phyloP scores from a whole-genome alignment of 2,329 filamentous ascomycete species.

The Amphichorda felina region DNA sequence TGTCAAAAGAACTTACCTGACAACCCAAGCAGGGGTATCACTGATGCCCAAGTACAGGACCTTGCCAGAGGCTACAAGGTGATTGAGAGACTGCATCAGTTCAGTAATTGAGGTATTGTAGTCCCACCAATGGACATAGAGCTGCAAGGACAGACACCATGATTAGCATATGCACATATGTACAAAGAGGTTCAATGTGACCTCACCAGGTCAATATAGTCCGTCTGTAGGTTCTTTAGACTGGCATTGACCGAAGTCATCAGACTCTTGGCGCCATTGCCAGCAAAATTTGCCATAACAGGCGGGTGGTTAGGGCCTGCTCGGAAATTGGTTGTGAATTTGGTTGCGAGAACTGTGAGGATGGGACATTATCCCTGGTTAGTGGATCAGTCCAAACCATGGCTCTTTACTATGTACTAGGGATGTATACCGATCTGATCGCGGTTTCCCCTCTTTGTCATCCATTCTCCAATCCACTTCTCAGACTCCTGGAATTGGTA shows the following conservation, averaged over 20 bases:
- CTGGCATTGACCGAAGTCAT: slow-evolving; percentile 42
- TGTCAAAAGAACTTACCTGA: slow-evolving; percentile 24
- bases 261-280: slow-evolving; percentile 52
- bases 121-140: slow-evolving; percentile 58
- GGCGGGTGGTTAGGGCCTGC: slow-evolving; percentile 24
- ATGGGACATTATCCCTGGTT: background rate
- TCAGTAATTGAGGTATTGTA: slow-evolving; percentile 54
- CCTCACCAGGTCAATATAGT: slow-evolving; percentile 54
- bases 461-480: slow-evolving; percentile 59
- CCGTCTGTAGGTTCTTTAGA: slow-evolving; percentile 49
- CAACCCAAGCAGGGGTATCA: slow-evolving; percentile 60
- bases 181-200: too few species aligned
- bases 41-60: slow-evolving; percentile 55
- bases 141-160: slow-evolving; percentile 5
- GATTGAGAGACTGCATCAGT: slow-evolving; percentile 56
- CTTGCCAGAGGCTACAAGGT: slow-evolving; percentile 46
- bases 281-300: slow-evolving; percentile 39
- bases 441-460: slow-evolving; percentile 49
- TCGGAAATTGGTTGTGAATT: slow-evolving; percentile 50
- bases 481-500: slow-evolving; percentile 55
- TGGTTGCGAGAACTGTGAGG: slow-evolving; percentile 52
- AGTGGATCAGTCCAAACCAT: background rate
- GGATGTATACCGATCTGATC: slow-evolving; percentile 46
- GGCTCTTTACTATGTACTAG: background rate
- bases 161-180: background rate